Evolutionary conservation across 2,329 filamentous ascomycete genomes (phyloP), one percentile per base, ranked within the genome.

Genomic region (Penicillium sp.): DNA sequence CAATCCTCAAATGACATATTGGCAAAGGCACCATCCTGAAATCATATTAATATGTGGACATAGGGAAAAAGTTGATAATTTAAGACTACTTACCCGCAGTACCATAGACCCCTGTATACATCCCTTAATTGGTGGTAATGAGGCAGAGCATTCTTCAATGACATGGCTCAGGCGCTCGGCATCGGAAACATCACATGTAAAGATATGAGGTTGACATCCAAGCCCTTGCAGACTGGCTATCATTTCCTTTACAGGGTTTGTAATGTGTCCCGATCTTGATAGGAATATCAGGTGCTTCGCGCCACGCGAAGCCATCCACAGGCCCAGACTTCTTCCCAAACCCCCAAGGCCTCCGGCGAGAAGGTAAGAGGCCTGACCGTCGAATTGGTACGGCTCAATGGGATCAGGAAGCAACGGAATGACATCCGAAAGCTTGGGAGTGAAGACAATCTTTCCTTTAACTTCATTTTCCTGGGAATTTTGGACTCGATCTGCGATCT

Each of bases 1-100:
- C 73, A 81, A 44, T 79, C 67, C 2, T 70, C 63, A 35, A 73
- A 73, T 0, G 66, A 68, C 73, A 80, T 77, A 5, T 53, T 47
- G 2, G 55, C 52, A 14, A 66, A 66, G 5, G 59, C 24, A 2
- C 57, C 59, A 43, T 66, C 63, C 63, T 66, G 16, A 3, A 11
- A 13, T 47, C 16, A 7, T 16, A 11, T 50, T 27, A 50, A 10
- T 21, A 49, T 27, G 13, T 3, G 2, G 2, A 10, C 1, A 14
- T 14, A 7, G 2, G 3, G 3, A 2, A 50, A 14, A 7, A 7
- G 13, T 39, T 10, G 14, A 3, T 0, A 5, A 4, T 9, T 7
- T 33, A 24, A 9, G 10, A 9, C 3, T 14, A 61, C 62, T 52
- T 60, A 67, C 65, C 16, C 54, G 55, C 7, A 67, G 27, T 1